Percentiles rank a stretch among this genome's conserved stretches.
Conservation (phyloP, 2,329 filamentous ascomycete species). For the Bipolaris victoriae region DNA sequence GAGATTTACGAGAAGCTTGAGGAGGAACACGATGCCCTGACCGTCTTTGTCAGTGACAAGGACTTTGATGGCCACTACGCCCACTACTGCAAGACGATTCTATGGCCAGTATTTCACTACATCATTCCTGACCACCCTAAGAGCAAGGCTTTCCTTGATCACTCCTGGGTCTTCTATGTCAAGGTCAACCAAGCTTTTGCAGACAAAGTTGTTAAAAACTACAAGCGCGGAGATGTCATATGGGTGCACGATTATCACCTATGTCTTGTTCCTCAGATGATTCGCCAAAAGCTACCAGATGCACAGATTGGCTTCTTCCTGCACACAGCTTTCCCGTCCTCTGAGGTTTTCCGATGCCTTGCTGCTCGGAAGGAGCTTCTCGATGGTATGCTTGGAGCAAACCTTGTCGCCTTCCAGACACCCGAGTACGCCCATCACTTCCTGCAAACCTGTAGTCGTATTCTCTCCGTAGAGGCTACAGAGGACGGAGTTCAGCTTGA, state of each 20-base stretch:
- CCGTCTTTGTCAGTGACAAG: constrained; percentile 85
- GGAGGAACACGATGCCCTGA: constrained; percentile 80
- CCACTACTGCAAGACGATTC: constrained; percentile 96
- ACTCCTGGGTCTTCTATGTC: constrained; percentile 95
- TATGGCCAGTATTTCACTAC: constrained; percentile 98
- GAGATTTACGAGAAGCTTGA: constrained; percentile 84
- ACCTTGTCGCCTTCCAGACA: constrained; percentile 92
- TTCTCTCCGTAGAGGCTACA: constrained; percentile 88
- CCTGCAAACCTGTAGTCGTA: constrained; percentile 89
- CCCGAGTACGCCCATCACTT: constrained; percentile 94
- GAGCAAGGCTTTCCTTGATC: constrained; percentile 96
- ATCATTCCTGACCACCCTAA: constrained; percentile 97
- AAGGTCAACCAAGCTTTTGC: constrained; percentile 93
- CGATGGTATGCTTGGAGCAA: constrained; percentile 90
- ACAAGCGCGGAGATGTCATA: constrained; percentile 90
- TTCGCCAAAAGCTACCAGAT: constrained; percentile 87
- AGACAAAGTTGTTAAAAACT: constrained; percentile 85
- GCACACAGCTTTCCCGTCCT: constrained; percentile 93
- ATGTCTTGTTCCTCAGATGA: constrained; percentile 84
- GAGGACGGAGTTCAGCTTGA: constrained; percentile 88
- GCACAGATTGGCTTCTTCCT: constrained; percentile 96
- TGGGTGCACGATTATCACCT: constrained; percentile 98
- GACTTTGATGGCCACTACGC: constrained; percentile 95
- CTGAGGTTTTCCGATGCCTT: constrained; percentile 92
- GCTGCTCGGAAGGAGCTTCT: constrained; percentile 85